Evolutionary conservation across 768 basidiomycete genomes (phyloP), one percentile per base, ranked within the genome.

Genomic region (Tremella yokohamensis): DNA sequence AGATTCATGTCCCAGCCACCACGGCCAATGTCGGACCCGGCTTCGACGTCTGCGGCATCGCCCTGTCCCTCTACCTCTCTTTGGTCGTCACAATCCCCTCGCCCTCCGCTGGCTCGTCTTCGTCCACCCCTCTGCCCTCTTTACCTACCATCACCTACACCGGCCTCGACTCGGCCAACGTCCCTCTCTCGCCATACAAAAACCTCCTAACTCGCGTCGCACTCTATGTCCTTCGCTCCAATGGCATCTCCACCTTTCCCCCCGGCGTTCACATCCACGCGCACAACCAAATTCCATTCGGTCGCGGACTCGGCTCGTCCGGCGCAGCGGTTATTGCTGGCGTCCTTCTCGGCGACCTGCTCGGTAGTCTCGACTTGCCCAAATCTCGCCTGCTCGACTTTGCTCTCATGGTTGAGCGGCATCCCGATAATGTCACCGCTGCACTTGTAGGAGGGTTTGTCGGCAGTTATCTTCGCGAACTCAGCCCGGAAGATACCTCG

Each of bases 301-400:
- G 96, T 12, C 88, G 96, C 54, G 96, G 96, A 11, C 82, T 99
- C 50, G 96, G 96, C 49, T 98, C 94, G 0, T 98, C 96, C 0
- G 94, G 94, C 13, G 96, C 96, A 2, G 94, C 96, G n/a, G 96
- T 99, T 68, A 89, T 99, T 69, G 94, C 92, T 0, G 96, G 96
- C 40, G 92, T 96, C 34, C 82, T 94, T 29, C 83, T 99, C 45
- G 96, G 86, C 37, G 83, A 91, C 71, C 81, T 84, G n/a, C 81
- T 98, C 20, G 94, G 89, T 15, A 64, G 82, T 16, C 83, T 98
- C 60, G 72, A 81, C 20, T 84, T 98, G 11, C 76, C 87, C 13
- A 79, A 75, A 25, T 82, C 81, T 42, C 84, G 96, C 22, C 80
- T 94, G 68, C 84, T 98, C 60, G 96, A 99, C 79, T 94, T 89